phyloP scores from a whole-genome alignment of 2,329 filamentous ascomycete species.

The Blastomyces gilchristii region DNA sequence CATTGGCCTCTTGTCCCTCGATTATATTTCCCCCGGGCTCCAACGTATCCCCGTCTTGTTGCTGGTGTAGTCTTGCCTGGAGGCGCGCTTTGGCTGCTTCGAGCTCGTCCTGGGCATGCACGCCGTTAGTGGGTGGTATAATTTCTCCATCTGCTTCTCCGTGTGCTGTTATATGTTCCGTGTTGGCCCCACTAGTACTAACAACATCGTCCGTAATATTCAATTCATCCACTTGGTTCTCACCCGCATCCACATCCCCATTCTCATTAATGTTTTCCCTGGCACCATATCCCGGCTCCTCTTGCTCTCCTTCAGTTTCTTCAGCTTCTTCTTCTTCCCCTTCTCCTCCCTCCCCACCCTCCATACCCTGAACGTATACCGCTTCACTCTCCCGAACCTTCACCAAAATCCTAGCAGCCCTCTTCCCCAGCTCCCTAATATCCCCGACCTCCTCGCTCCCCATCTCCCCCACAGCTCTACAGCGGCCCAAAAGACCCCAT shows the following conservation, averaged over 20 bases:
- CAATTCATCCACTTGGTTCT: too few relatives aligned
- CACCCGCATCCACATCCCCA: slow-evolving; percentile 1
- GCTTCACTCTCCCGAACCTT: slow-evolving; percentile 34
- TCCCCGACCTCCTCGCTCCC: slow-evolving; percentile 64
- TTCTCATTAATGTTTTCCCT: background rate
- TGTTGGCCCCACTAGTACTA: background rate
- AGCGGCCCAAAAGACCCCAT: slow-evolving; percentile 68
- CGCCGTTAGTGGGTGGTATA: slow-evolving; percentile 2
- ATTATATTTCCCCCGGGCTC: slow-evolving; percentile 24
- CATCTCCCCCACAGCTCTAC: slow-evolving; percentile 65
- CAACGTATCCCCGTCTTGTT: background rate
- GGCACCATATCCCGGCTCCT: slow-evolving; percentile 19
- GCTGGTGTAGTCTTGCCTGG: slow-evolving; percentile 24
- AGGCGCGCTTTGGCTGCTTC: slow-evolving; percentile 42
- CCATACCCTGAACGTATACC: slow-evolving; percentile 9
- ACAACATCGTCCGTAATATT: background rate
- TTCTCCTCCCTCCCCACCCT: slow-evolving; percentile 18
- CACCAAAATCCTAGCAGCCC: slow-evolving; percentile 47
- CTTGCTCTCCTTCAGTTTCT: slow-evolving; percentile 15
- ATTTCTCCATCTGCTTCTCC: slow-evolving; percentile 10
- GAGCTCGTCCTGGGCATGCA: slow-evolving; percentile 26
- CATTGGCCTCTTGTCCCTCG: background rate
- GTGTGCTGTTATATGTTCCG: background rate
- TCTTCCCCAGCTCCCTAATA: slow-evolving; percentile 68
- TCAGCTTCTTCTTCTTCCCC: slow-evolving; percentile 13